Conservation (phyloP, 2,329 filamentous ascomycete species). For the Alternaria solani region DNA sequence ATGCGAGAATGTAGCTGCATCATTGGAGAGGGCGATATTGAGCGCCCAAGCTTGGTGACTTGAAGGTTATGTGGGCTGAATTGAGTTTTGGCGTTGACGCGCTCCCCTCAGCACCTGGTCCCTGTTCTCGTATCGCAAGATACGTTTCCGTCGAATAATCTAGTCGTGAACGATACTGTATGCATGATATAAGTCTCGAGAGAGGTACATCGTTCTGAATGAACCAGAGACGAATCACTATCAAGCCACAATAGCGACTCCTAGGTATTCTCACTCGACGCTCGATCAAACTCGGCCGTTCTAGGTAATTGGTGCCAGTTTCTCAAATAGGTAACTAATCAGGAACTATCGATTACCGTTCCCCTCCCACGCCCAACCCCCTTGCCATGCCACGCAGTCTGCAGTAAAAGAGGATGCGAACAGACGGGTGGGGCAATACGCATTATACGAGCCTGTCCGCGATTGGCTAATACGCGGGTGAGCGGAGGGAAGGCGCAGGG, state of each 20-base stretch:
- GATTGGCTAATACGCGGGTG: background rate
- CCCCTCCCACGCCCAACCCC: background rate
- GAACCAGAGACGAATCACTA: no score
- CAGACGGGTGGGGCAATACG: background rate
- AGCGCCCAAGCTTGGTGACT: no score
- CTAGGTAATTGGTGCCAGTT: background rate
- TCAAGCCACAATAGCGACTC: no score
- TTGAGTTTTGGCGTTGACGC: background rate
- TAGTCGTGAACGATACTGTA: no score
- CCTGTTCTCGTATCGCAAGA: background rate
- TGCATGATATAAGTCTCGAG: no score
- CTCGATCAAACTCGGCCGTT: no score
- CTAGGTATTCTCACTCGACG: no score
- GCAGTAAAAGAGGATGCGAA: background rate
- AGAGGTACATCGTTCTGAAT: no score
- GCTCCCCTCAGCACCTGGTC: background rate
- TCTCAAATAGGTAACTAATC: background rate
- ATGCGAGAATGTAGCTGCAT: slow-evolving; percentile 6
- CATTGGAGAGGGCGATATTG: background rate
- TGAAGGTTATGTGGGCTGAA: no score
- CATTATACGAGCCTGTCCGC: background rate
- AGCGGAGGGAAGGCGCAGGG: no score
- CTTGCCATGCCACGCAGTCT: background rate
- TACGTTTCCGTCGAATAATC: no score
- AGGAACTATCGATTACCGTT: background rate